These are phyloP conservation scores for Fistulinella prunicolor DNA, from an alignment of 768 basidiomycete species.

Conservation along the genomic window DNA sequence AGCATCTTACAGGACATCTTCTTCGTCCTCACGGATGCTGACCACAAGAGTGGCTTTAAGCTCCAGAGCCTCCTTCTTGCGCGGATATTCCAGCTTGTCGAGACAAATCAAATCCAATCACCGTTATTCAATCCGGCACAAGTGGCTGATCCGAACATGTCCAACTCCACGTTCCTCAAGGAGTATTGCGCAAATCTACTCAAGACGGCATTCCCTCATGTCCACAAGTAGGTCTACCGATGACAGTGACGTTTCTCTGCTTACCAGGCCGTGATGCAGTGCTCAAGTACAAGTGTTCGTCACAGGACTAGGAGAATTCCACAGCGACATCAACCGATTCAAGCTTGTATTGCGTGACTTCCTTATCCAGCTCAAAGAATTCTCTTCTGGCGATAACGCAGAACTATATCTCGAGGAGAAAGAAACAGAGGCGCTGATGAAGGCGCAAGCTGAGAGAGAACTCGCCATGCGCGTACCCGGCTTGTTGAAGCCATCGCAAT, in stretches of 20 bases:
- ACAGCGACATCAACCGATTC: constrained; percentile 85
- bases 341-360: constrained; percentile 95
- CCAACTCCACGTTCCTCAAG: constrained; percentile 77
- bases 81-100: constrained; percentile 89
- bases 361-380: constrained; percentile 96
- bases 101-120: constrained; percentile 72
- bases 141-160: constrained; percentile 64
- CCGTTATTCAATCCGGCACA: constrained; percentile 83
- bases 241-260: constrained; percentile 1
- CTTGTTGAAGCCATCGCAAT: constrained; percentile 92
- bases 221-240: constrained; percentile 62
- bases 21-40: constrained; percentile 95
- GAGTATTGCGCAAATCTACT: constrained; percentile 86
- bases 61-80: constrained; percentile 90
- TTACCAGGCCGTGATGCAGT: constrained; percentile 35
- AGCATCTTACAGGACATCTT: constrained; percentile 94
- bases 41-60: constrained; percentile 99
- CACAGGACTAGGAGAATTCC: constrained; percentile 61
- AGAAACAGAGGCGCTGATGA: constrained; percentile 76
- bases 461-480: constrained; percentile 95
- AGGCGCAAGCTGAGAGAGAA: constrained; percentile 81
- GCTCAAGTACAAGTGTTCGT: constrained; percentile 73
- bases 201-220: constrained; percentile 87
- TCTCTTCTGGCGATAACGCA: constrained; percentile 86
- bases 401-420: constrained; percentile 95